Conservation (phyloP, 2,329 filamentous ascomycete genomes). For the Ascomycota sp. region DNA sequence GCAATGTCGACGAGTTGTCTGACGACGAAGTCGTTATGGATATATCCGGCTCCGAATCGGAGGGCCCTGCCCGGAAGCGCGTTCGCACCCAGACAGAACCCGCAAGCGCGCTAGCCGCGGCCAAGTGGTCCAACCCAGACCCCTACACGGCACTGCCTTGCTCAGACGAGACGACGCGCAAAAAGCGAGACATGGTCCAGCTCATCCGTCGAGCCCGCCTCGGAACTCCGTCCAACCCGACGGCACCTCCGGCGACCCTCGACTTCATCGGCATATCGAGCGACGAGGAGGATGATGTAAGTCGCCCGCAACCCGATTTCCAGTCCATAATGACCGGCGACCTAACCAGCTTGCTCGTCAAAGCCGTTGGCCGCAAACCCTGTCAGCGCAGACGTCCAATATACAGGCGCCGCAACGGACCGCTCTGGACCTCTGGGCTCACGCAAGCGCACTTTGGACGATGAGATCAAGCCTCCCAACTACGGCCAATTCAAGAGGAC, state of each 20-base stretch:
- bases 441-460: constrained; percentile 56
- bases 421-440: constrained; percentile 30
- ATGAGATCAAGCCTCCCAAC: constrained; percentile 39
- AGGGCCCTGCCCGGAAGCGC: constrained; percentile 19
- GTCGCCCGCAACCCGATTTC: too few relatives aligned
- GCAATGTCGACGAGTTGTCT: constrained; percentile 34
- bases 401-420: constrained; percentile 8
- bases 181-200: constrained; percentile 74
- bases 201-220: constrained; percentile 78
- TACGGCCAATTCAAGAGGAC: constrained; percentile 31
- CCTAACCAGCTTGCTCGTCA: too few relatives aligned
- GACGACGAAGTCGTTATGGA: constrained; percentile 47
- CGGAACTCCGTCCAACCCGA: constrained; percentile 27
- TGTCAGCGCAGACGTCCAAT: not conserved
- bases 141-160: constrained; percentile 79
- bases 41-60: constrained; percentile 22
- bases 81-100: constrained; percentile 9
- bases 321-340: too few relatives aligned
- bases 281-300: constrained; percentile 20
- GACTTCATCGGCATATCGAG: constrained; percentile 72
- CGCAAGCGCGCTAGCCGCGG: constrained; percentile 24
- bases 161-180: constrained; percentile 48
- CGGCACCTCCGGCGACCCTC: constrained; percentile 37
- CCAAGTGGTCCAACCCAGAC: constrained; percentile 91
- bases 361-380: too few relatives aligned